phyloP scores from a whole-genome alignment of 352 stramenopile genomes.

The Chrysophaeum taylorii region DNA sequence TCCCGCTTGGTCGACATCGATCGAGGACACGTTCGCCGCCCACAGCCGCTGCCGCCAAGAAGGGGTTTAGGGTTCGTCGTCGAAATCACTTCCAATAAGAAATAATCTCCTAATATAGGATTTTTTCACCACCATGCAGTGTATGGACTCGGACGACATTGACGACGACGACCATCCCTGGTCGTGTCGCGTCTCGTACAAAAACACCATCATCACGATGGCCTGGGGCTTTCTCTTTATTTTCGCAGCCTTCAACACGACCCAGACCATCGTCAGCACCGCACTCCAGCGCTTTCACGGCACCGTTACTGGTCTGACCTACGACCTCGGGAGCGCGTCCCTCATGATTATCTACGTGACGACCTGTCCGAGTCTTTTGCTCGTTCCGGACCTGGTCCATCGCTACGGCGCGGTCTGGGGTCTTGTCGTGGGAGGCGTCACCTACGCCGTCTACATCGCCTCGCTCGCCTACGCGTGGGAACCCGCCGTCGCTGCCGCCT shows the following conservation, averaged over 20 bases:
- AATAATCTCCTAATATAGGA: no score
- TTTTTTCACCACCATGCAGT: no score
- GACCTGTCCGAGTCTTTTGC: not conserved
- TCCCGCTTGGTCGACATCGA: slow-evolving; percentile 6
- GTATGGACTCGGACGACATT: no score
- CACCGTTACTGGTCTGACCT: not conserved
- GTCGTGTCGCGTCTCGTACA: not conserved
- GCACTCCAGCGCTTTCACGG: not conserved
- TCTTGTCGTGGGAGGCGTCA: not conserved
- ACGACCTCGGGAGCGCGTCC: not conserved
- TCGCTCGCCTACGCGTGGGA: not conserved
- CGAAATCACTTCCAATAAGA: no score
- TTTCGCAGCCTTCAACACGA: not conserved
- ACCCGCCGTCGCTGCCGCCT: not conserved
- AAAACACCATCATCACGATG: not conserved
- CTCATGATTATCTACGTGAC: not conserved
- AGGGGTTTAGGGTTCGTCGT: no score
- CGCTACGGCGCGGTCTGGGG: not conserved
- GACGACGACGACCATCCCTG: no score
- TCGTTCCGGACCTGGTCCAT: not conserved
- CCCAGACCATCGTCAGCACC: not conserved
- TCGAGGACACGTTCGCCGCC: not conserved
- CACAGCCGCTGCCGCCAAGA: not conserved
- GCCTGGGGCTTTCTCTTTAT: not conserved
- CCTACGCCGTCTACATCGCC: not conserved